Base-by-base conservation (phyloP, 208 protist species). In the Tritrichomonas musculus region DNA sequence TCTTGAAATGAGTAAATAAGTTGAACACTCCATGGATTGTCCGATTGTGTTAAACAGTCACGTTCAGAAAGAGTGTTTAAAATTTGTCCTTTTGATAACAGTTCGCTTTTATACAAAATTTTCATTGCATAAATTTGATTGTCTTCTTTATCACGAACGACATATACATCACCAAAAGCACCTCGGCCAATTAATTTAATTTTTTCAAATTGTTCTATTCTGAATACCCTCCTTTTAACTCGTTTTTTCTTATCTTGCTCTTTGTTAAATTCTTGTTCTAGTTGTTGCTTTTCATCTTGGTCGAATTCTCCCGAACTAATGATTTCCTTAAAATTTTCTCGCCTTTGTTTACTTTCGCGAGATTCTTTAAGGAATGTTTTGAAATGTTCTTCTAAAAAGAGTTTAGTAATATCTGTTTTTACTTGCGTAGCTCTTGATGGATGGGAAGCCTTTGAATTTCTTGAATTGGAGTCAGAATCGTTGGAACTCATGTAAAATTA, bases 1-100 rank as follows among this genome's bases (percentile, higher is more conserved):
- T 97, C 96, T 93, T 95, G 96, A 69, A 97, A 97, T 20, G 95
- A 96, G 60, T 96, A 95, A 50, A 95, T 93, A 0, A 97, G 73
- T 64, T 95, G 94, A 14, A 97, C 96, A 3, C 97, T 92, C 94
- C 95, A 96, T 50, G 92, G 82, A 92, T 94, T 95, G 33, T 94
- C 82, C 72, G 93, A 92, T 53, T 93, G 49, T 0, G 94, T 93
- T 30, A 96, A 57, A 33, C 96, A 77, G 44, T 96, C 94, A 20
- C 95, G 92, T 93, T 96, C 96, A 27, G 94, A 92, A 25, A 93
- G 27, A 44, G 96, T 94, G 66, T 96, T 95, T 30, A 64, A 25
- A 25, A 95, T 92, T 93, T 95, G 94, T 53, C 41, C 36, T 69
- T 92, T 92, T 66, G 55, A 1, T 2, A 92, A 39, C 1, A 92